Evolutionary conservation across 345 rosid genomes (phyloP), one percentile per base, ranked within the genome.

Genomic region (Arabis hirsuta): DNA sequence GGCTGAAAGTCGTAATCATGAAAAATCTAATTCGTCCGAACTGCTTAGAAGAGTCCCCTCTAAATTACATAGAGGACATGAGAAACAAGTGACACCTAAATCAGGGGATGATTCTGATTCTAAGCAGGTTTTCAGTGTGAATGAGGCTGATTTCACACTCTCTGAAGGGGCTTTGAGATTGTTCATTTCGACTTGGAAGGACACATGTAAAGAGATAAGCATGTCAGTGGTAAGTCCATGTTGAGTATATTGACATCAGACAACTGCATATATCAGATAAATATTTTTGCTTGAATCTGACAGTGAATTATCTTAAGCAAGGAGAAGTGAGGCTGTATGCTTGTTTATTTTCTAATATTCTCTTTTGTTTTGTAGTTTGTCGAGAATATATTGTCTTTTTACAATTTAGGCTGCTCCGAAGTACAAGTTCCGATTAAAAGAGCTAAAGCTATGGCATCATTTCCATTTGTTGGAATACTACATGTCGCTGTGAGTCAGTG

Each of bases 161-260:
- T 78, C 84, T 74, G 62, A 71, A 62, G 79, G 75, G 39, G 65
- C 79, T 46, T 75, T 88, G 72, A 81, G 69, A 48, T 75, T 64
- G 69, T 94, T 94, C 79, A 81, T 88, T 77, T 79, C 91, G 63
- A 88, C 88, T 31, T 94, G 96, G 97, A 91, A 87, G 84, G 91
- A 82, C 62, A 76, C 89, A 41, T 94, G 92, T 73, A 83, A 79
- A 80, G 90, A 85, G 76, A 72, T 79, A 48, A 69, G 81, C 71
- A 77, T 81, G 38, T 64, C 73, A 32, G 82, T 81, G 81, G 98
- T 94, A 83, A 26, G 39, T 70, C 47, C 45, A 56, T 62, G 58
- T 41, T 75, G 27, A 60, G 43, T 61, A 43, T 47, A 26, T 59
- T 36, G 19, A 68, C 56, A 55, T 46, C 38, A 45, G 2, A 36